Conservation (phyloP, 192 early-diverging fungal genomes). For the Backusella parvicylindrica region DNA sequence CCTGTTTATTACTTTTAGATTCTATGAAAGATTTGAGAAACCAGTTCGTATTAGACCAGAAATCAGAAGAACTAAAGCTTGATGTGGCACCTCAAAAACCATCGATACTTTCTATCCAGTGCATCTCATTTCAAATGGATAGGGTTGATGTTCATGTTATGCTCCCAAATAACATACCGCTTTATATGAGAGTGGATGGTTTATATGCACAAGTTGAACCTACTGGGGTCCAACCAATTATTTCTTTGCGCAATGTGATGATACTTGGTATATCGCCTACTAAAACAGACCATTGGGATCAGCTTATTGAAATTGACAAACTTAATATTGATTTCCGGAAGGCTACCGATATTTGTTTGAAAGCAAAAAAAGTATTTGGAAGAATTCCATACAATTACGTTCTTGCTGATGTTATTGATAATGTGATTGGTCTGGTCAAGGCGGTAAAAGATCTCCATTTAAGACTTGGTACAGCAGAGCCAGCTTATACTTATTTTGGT, state of each 20-base stretch:
- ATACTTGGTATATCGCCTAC: neutral
- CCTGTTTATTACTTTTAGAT: neutral
- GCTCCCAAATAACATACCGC: neutral
- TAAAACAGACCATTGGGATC: neutral
- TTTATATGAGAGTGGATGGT: neutral
- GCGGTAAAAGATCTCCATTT: conserved; percentile 13
- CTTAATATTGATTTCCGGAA: neutral
- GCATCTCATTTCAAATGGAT: neutral
- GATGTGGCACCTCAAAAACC: too few relatives aligned
- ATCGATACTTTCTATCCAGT: neutral
- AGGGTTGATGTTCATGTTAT: neutral
- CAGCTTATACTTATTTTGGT: conserved; percentile 8
- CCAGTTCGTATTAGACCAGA: neutral
- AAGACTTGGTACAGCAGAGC: neutral
- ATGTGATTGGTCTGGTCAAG: conserved; percentile 8
- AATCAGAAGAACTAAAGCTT: neutral
- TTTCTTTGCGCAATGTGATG: neutral
- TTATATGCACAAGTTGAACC: neutral
- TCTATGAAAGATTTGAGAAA: neutral
- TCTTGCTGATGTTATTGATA: conserved; percentile 18
- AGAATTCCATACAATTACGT: conserved; percentile 27
- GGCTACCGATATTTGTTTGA: neutral
- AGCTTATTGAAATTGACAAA: neutral
- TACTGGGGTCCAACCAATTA: neutral
- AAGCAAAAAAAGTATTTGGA: neutral